These are phyloP conservation scores for Coemansia sp. DNA, from an alignment of 192 early-diverging fungal genomes.

Conservation along the genomic window DNA sequence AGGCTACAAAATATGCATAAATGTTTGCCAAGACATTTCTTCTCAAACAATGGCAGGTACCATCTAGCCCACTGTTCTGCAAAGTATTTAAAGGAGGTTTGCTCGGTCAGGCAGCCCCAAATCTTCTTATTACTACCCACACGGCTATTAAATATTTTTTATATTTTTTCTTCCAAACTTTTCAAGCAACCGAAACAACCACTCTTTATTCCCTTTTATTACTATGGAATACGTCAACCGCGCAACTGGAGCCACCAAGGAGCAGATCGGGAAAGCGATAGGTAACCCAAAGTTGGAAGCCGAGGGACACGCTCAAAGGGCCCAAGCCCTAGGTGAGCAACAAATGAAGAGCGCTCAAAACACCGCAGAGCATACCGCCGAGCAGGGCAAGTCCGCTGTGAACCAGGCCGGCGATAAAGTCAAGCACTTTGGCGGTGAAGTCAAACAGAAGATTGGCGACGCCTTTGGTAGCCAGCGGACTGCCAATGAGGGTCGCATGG, in stretches of 20 bases:
- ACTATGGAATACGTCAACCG: slow-evolving; percentile 29
- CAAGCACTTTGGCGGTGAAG: slow-evolving; percentile 17
- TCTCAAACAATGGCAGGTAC: background rate
- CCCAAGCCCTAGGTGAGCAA: slow-evolving; percentile 25
- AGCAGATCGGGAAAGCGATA: slow-evolving; percentile 16
- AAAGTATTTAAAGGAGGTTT: background rate
- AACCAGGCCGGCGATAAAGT: slow-evolving; percentile 11
- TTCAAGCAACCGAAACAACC: background rate
- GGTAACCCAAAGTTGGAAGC: slow-evolving; percentile 19
- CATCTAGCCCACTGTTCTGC: background rate
- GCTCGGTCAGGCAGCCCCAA: background rate
- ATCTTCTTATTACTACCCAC: background rate
- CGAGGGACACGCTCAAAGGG: slow-evolving; percentile 16
- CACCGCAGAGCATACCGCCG: slow-evolving; percentile 1
- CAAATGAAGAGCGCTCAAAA: slow-evolving; percentile 13
- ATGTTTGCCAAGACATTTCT: background rate
- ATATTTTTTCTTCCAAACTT: background rate
- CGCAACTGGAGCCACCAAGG: slow-evolving; percentile 25
- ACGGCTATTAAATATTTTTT: background rate
- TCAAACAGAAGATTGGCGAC: slow-evolving; percentile 30
- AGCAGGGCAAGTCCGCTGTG: background rate
- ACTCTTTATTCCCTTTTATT: background rate
- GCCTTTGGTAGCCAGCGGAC: slow-evolving; percentile 20
- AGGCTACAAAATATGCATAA: background rate
- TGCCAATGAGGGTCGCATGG: slow-evolving; percentile 17